These are phyloP conservation scores for Didymella lethalis DNA, from an alignment of 2,329 filamentous ascomycete genomes.

Conservation along the genomic window DNA sequence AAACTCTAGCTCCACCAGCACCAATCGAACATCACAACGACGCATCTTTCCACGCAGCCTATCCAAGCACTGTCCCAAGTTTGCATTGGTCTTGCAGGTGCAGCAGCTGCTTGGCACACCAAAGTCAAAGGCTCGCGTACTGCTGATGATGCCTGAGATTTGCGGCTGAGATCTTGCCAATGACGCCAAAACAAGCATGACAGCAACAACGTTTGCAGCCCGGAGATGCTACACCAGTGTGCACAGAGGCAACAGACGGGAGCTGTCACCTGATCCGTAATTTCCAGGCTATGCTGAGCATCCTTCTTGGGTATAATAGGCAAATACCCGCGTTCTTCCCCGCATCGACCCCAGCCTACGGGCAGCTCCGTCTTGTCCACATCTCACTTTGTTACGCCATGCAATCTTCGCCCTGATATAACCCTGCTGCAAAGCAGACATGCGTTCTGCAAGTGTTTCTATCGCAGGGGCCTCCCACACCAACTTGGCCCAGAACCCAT, in stretches of 20 bases:
- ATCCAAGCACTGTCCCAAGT: background rate
- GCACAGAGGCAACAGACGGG: background rate
- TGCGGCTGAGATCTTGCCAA: background rate
- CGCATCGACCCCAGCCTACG: conserved; percentile 11
- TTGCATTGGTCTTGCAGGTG: background rate
- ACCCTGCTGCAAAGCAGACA: conserved; percentile 5
- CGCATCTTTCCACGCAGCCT: background rate
- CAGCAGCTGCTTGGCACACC: conserved; percentile 6
- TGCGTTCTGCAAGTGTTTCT: conserved; percentile 15
- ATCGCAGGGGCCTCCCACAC: conserved; percentile 18
- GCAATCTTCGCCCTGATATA: conserved; percentile 2
- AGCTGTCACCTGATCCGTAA: conserved; percentile 9
- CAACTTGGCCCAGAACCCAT: conserved; percentile 26
- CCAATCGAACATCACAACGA: conserved; percentile 20
- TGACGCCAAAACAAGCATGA: conserved; percentile 3
- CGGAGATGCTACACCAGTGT: conserved; percentile 7
- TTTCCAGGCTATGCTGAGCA: conserved; percentile 5
- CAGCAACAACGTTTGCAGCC: conserved; percentile 1
- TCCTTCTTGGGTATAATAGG: conserved; percentile 9
- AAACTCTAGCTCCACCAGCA: conserved; percentile 27
- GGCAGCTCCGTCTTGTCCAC: conserved; percentile 6
- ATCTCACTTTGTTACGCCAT: conserved; percentile 6
- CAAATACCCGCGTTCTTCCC: conserved; percentile 13
- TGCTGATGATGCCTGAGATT: background rate
- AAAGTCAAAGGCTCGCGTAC: background rate